Evolutionary conservation across 2,329 filamentous ascomycete species (phyloP).

Genomic region (Paraphoma chrysanthemicola): DNA sequence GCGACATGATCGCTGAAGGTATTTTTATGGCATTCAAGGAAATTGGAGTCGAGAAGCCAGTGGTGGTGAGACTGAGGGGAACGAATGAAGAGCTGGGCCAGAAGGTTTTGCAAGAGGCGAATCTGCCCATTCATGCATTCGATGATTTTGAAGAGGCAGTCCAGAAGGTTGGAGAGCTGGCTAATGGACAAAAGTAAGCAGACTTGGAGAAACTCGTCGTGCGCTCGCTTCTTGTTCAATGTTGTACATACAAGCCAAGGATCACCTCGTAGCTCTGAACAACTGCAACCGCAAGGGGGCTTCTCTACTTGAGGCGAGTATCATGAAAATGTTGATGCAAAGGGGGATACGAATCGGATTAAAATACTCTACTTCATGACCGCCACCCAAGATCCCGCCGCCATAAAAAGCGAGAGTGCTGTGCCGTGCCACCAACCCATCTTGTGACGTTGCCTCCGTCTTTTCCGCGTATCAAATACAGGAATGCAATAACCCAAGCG

Average conservation of each 20-base stretch:
- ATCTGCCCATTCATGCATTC: slow-evolving; percentile 72
- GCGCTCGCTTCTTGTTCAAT: too few relatives aligned
- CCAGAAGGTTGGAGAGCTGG: slow-evolving; percentile 41
- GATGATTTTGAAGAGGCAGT: slow-evolving; percentile 76
- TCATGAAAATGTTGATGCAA: neutral
- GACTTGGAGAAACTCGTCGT: too few relatives aligned
- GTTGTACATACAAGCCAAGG: neutral
- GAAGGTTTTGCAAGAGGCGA: slow-evolving; percentile 72
- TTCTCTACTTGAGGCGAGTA: too few relatives aligned
- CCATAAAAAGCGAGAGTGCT: slow-evolving; percentile 21
- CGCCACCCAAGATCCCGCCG: slow-evolving; percentile 6
- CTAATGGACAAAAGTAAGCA: slow-evolving; percentile 14
- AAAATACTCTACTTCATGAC: slow-evolving; percentile 29
- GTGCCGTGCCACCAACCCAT: slow-evolving; percentile 4
- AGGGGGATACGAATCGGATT: slow-evolving; percentile 22
- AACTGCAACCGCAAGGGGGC: too few relatives aligned
- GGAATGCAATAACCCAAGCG: slow-evolving; percentile 13
- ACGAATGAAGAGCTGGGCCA: slow-evolving; percentile 76
- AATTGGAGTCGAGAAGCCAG: slow-evolving; percentile 67
- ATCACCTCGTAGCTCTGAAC: too few relatives aligned
- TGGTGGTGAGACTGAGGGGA: slow-evolving; percentile 78
- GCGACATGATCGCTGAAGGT: slow-evolving; percentile 82
- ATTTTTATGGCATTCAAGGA: slow-evolving; percentile 76
- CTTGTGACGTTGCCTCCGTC: slow-evolving; percentile 12
- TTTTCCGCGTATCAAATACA: slow-evolving; percentile 12